Evolutionary conservation across 352 stramenopile species (phyloP), one percentile per base, ranked within the genome.

Genomic region (Phytopythium delawarense): DNA sequence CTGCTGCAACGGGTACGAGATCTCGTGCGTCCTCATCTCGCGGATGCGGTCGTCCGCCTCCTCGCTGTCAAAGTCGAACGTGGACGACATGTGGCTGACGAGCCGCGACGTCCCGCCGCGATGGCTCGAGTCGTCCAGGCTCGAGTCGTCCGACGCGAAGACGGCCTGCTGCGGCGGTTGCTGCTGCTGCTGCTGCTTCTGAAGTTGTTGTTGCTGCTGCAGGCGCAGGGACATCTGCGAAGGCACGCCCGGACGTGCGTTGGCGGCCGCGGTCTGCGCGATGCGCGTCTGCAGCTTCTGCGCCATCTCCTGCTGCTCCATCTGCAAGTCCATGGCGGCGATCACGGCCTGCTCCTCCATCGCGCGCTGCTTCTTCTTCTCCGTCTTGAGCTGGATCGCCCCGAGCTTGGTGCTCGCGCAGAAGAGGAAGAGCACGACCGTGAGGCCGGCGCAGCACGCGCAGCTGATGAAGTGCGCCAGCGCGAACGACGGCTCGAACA

Each of bases 321-420:
- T 54, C 12, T 69, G 53, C 39, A 61, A 7, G 7, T 62, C 55
- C 46, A 54, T 58, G 11, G 67, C 49, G 51, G 79, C 76, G 30
- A 62, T 67, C n/a, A 66, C 28, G 0, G 50, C 69, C 23, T 70
- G 62, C 37, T 84, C 72, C 53, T 81, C 64, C 63, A 78, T 71
- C 16, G 70, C 72, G 42, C 68, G 70, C 62, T 92, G 78, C 13
- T 75, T 74, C 61, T 83, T 81, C 70, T 95, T 95, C 69, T 95
- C 87, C 25, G 69, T 76, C 76, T 95, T 95, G 52, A 91, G 86
- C 71, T 92, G 83, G 62, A 95, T 94, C 0, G 87, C 84, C 13
- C 86, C 86, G 13, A 81, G 61, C 56, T 92, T 93, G 7, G 86
- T 94, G 42, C 84, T 94, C 32, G 87, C 87, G 51, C 83, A 92